Evolutionary conservation across 2,329 filamentous ascomycete genomes (phyloP), one percentile per base, ranked within the genome.

Genomic region (Torrubiella hemipterigena): DNA sequence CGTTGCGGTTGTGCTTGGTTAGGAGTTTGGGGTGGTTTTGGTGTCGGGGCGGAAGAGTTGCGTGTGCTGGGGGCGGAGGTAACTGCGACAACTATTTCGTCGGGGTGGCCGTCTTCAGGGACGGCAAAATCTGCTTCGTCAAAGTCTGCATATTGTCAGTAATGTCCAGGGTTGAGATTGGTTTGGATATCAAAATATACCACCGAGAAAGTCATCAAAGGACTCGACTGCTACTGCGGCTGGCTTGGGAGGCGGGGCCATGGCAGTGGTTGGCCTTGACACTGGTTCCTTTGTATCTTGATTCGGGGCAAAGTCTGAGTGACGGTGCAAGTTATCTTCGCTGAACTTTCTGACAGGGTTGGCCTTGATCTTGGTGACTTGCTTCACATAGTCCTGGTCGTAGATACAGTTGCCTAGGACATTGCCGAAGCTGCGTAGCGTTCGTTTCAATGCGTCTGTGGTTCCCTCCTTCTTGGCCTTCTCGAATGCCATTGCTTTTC

Each of bases 401-500:
- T 98, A 96, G 36, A 98, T 77, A 63, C 91, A 98, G 51, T 96
- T 98, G n/a, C 91, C 91, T 33, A 98, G 65, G 12, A 96, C 81
- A 46, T 96, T 96, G 37, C 91, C 91, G 56, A 98, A 98, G 40
- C 77, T 95, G 36, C 89, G 72, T 47, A 98, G 52, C 2, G 91
- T 76, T 42, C 91, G 72, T 58, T 98, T 98, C 50, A 98, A 52
- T 2, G 77, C 91, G 58, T 98, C 91, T 8, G 93, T 96, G 3
- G 86, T 93, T 7, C 85, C 93, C 61, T 96, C 87, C 54, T 98
- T 98, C 63, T 96, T 98, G 2, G 91, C 87, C 58, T 98, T 98
- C 54, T 98, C 91, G 48, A 96, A 98, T 0, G 89, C 91, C 31
- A 83, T 81, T 4, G 87, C 89, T 59, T 98, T 98, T 34, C 84